Evolutionary conservation across 805 yeast genomes (phyloP).

Genomic region (Ogataea nitratoaversa): DNA sequence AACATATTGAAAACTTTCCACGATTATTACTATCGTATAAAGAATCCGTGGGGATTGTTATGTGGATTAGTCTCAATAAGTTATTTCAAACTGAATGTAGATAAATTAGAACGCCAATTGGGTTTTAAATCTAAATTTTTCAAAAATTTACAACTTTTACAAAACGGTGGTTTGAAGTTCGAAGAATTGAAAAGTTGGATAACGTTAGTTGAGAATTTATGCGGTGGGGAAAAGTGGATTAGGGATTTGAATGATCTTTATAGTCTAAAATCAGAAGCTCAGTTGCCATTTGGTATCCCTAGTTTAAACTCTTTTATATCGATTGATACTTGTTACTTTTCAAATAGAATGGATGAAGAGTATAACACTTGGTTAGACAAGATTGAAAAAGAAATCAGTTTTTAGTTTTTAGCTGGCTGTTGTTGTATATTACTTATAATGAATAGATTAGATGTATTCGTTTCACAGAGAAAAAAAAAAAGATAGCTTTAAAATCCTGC

Average conservation of each 20-base stretch:
- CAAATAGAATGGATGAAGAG: constrained; percentile 29
- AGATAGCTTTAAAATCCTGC: too few species aligned
- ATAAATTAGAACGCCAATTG: constrained; percentile 39
- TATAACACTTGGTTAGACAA: constrained; percentile 31
- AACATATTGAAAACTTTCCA: constrained; percentile 47
- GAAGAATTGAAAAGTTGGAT: constrained; percentile 51
- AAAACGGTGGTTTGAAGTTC: constrained; percentile 48
- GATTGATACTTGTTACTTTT: constrained; percentile 23
- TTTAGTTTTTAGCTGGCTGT: background rate
- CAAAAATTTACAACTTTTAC: constrained; percentile 47
- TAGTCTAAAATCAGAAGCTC: constrained; percentile 33
- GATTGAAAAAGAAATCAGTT: constrained; percentile 24
- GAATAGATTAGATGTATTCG: too few species aligned
- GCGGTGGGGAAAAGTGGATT: constrained; percentile 61
- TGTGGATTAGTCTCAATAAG: constrained; percentile 64
- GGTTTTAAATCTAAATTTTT: constrained; percentile 47
- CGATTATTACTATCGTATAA: constrained; percentile 47
- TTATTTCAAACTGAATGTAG: constrained; percentile 49
- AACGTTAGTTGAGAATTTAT: constrained; percentile 47
- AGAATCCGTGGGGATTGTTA: constrained; percentile 64
- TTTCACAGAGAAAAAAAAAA: too few species aligned
- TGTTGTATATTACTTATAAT: too few species aligned
- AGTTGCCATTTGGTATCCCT: constrained; percentile 26
- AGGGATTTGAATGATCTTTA: constrained; percentile 35
- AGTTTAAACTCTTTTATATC: constrained; percentile 20